These are phyloP conservation scores for Colletotrichum spinosum DNA, from an alignment of 2,329 filamentous ascomycete species.

Conservation along the genomic window DNA sequence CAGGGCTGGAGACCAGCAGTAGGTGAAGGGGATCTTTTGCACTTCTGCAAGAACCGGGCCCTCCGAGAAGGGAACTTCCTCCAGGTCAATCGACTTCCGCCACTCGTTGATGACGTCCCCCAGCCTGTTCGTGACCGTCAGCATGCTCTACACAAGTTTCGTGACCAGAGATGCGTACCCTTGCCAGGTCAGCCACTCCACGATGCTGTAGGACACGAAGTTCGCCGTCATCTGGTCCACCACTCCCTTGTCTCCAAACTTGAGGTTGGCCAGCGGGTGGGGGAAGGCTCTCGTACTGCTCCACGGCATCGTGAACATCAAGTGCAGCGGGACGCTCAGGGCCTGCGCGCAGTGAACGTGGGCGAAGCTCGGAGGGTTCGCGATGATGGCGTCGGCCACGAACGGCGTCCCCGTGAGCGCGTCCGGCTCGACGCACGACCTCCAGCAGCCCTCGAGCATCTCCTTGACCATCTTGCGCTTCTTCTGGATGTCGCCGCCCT, in stretches of 20 bases:
- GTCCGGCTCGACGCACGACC: conserved; percentile 41
- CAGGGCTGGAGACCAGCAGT: conserved; percentile 79
- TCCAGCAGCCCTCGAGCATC: conserved; percentile 43
- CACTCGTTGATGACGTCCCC: conserved; percentile 83
- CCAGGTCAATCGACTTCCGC: conserved; percentile 72
- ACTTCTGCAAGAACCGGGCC: conserved; percentile 77
- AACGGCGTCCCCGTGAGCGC: conserved; percentile 48
- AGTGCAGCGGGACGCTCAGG: conserved; percentile 56
- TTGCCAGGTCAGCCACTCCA: conserved; percentile 84
- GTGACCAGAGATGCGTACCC: conserved; percentile 50
- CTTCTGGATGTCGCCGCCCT: conserved; percentile 43
- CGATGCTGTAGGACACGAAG: conserved; percentile 76
- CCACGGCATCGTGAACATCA: conserved; percentile 77
- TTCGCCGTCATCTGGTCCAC: conserved; percentile 69
- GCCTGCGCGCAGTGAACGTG: conserved; percentile 61
- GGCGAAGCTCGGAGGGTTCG: conserved; percentile 62
- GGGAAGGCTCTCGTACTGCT: conserved; percentile 78
- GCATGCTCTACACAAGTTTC: rapidly evolving
- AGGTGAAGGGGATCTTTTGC: conserved; percentile 78
- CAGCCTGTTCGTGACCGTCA: conserved; percentile 47
- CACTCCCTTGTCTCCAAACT: conserved; percentile 65
- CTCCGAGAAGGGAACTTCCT: conserved; percentile 76
- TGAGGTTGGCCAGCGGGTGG: conserved; percentile 78
- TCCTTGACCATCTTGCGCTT: conserved; percentile 42
- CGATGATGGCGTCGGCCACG: conserved; percentile 62